A percentile compares a stretch with the other conserved stretches of the same genome.
These are phyloP conservation scores for Sphagnum fallax DNA, from an alignment of 228 moss, liverwort and hornwort species.

Conservation along the genomic window DNA sequence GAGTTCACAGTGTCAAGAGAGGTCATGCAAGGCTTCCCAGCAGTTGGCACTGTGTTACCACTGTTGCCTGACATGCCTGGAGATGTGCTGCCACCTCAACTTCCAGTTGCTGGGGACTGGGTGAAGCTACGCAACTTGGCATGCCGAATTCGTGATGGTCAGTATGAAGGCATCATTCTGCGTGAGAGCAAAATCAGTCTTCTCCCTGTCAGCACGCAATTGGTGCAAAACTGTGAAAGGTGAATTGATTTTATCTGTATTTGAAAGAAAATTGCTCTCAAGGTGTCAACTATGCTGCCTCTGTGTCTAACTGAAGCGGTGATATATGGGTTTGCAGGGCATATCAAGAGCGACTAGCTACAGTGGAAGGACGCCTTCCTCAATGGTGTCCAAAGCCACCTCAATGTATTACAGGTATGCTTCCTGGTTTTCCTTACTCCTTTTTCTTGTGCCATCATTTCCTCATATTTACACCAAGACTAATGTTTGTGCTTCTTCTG, in stretches of 20 bases:
- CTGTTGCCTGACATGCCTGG: conserved; percentile 47
- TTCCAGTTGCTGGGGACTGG: conserved; percentile 73
- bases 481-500: conserved; percentile 12
- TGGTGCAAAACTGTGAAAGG: conserved; percentile 79
- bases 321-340: conserved; percentile 30
- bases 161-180: conserved; percentile 53
- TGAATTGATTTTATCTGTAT: conserved; percentile 10
- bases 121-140: conserved; percentile 81
- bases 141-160: conserved; percentile 50
- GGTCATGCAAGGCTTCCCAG: conserved; percentile 58
- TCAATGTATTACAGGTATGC: conserved; percentile 75
- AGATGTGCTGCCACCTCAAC: conserved; percentile 41
- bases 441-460: not conserved
- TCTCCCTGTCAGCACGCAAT: conserved; percentile 40
- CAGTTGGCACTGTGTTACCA: conserved; percentile 65
- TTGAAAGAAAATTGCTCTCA: too few species aligned
- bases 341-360: conserved; percentile 57
- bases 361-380: conserved; percentile 63
- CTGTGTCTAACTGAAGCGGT: not conserved
- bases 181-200: conserved; percentile 79
- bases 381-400: conserved; percentile 66
- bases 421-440: not conserved
- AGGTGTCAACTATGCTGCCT: too few species aligned
- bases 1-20: conserved; percentile 53
- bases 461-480: not conserved